phyloP scores from a whole-genome alignment of 179 eudicot species.

The Heliamphora pulchella region DNA sequence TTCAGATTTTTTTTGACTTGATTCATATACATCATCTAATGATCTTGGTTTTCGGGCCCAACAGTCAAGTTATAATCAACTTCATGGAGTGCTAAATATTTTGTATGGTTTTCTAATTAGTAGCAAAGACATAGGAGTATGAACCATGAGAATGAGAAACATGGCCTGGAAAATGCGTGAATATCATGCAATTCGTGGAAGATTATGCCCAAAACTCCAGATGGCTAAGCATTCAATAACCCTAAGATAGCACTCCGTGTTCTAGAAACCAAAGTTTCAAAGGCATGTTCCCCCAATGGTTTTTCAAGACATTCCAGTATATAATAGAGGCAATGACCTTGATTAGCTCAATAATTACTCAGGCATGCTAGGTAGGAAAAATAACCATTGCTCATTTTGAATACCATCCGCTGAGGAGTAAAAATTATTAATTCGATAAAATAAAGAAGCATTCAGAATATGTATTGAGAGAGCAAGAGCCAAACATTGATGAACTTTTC shows the following conservation, averaged over 20 bases:
- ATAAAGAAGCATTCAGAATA: neutral
- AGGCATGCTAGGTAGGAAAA: neutral
- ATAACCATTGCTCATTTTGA: neutral
- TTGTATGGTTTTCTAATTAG: neutral
- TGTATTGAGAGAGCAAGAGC: neutral
- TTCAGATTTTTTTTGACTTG: no score
- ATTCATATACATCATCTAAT: no score
- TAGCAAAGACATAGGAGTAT: neutral
- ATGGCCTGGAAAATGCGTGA: neutral
- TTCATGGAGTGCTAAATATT: neutral
- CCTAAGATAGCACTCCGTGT: neutral
- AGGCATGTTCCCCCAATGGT: neutral
- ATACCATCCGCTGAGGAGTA: neutral
- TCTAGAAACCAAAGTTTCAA: neutral
- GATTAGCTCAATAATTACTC: neutral
- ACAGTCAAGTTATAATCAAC: neutral
- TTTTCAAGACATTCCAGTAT: neutral
- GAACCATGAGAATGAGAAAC: constrained; percentile 2
- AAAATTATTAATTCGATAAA: neutral
- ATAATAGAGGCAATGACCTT: neutral
- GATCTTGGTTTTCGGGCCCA: no score
- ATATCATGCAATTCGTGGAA: neutral
- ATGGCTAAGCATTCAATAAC: neutral
- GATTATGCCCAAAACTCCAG: constrained; percentile 13
- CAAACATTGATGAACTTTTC: neutral